These are phyloP conservation scores for Ambrosia hybrid DNA, from an alignment of 140 eudicot genomes.

Conservation along the genomic window DNA sequence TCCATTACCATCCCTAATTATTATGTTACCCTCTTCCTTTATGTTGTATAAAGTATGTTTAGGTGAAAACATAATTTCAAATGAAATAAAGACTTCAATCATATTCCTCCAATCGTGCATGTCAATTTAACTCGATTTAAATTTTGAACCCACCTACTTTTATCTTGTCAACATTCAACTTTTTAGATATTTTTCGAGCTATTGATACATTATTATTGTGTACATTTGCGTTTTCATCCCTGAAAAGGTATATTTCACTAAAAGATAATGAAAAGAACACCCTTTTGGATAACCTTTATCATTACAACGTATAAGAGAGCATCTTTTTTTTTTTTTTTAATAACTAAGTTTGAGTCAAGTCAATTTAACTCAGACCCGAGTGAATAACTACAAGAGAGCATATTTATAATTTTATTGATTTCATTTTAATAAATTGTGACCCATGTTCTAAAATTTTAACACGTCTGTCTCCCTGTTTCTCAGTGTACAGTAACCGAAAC, in stretches of 20 bases:
- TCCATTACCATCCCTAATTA: background rate
- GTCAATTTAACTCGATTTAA: constrained; percentile 1
- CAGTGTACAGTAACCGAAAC: too few species aligned
- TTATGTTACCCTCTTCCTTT: background rate
- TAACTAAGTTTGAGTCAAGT: too few species aligned
- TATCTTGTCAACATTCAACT: constrained; percentile 25
- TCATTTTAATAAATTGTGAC: too few species aligned
- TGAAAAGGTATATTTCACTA: background rate
- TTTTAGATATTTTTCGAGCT: constrained; percentile 32
- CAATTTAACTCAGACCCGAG: too few species aligned
- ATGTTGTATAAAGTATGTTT: background rate
- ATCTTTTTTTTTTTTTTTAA: too few species aligned
- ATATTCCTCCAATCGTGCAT: background rate
- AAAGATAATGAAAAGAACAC: constrained; percentile 27
- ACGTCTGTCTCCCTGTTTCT: too few species aligned
- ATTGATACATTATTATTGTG: constrained; percentile 13
- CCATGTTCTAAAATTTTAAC: too few species aligned
- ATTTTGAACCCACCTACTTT: background rate
- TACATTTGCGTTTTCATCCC: background rate
- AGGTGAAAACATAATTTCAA: background rate
- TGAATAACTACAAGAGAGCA: too few species aligned
- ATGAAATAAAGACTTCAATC: background rate
- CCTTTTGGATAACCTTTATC: constrained; percentile 16
- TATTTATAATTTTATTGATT: too few species aligned
- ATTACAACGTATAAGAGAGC: background rate